Percentiles rank a stretch among this genome's conserved stretches.
Evolutionary conservation across 257 asterid genomes (phyloP).

Genomic region (Mitragyna speciosa): DNA sequence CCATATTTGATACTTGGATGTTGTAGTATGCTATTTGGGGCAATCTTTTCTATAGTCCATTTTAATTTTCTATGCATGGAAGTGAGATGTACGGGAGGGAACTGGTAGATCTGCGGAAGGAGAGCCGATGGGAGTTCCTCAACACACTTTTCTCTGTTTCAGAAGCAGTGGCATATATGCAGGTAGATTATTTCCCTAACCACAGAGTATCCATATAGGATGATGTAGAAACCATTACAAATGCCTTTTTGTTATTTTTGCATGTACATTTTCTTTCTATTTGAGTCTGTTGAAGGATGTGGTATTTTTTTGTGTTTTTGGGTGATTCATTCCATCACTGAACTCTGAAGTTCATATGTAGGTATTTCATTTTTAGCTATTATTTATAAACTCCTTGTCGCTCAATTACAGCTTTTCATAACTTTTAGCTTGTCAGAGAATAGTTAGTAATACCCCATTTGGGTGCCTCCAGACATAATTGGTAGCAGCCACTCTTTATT

Average conservation of each 20-base stretch:
- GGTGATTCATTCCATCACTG: no score
- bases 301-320: background rate
- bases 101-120: slow-evolving; percentile 87
- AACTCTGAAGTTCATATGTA: no score
- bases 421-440: background rate
- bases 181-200: slow-evolving; percentile 46
- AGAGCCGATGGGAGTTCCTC: slow-evolving; percentile 83
- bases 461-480: background rate
- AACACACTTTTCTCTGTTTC: slow-evolving; percentile 87
- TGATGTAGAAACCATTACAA: background rate
- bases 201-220: background rate
- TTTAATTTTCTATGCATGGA: slow-evolving; percentile 38
- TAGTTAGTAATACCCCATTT: background rate
- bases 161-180: slow-evolving; percentile 95
- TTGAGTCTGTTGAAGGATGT: background rate
- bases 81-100: slow-evolving; percentile 94
- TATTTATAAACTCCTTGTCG: background rate
- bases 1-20: slow-evolving; percentile 7
- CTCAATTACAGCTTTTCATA: background rate
- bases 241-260: background rate
- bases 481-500: background rate
- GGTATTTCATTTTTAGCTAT: no score
- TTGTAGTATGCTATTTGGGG: slow-evolving; percentile 25
- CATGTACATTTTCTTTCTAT: background rate
- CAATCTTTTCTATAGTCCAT: slow-evolving; percentile 24